Base-by-base conservation (phyloP, 2,329 filamentous ascomycete species). In the Aspergillus carbonarius region DNA sequence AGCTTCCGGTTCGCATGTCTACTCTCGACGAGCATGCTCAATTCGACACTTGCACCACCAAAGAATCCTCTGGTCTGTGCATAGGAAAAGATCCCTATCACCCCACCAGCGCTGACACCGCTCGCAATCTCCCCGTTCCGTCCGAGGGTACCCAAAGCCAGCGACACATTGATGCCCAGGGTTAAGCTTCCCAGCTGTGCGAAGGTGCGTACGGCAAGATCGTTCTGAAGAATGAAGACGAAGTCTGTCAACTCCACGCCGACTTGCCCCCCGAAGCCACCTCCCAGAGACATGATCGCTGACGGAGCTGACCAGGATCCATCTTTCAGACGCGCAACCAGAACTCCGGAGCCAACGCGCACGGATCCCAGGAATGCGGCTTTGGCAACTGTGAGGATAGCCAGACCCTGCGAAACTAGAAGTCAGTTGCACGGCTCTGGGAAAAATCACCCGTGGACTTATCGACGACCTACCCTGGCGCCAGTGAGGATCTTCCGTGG, bases 41-140 rank as follows among this genome's bases (percentile, higher is more conserved):
- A 93, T 74, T 98, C 93, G 59, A 97, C 79, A 62, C 90, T 95
- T 37, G 97, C 90, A 66, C 95, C 95, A 3, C 93, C 93, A 68
- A 97, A 98, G 18, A 98, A 78, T 6, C 93, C 93, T 78, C 96
- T 96, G 7, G 95, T 98, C 79, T 96, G 97, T 74, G 89, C 93
- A 81, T 98, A 99, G 68, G 90, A 90, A 81, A 97, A 98, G 52
- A 98, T 89, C 50, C 90, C 93, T 0, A 92, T 89, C 2, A 96
- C 87, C 62, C 91, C 88, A 79, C 87, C 92, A 64, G 93, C 80
- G 63, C 91, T 96, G 4, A 92, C 92, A 9, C 92, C 92, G 60
- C 92, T 93, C 25, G 92, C 92, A 10, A 93, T 92, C 76, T 98
- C 93, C 39, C 92, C 93, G 75, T 96, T 98, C 66, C 93, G 86